These are phyloP conservation scores for Heliamphora pulchella DNA, from an alignment of 179 eudicot species.

Conservation along the genomic window DNA sequence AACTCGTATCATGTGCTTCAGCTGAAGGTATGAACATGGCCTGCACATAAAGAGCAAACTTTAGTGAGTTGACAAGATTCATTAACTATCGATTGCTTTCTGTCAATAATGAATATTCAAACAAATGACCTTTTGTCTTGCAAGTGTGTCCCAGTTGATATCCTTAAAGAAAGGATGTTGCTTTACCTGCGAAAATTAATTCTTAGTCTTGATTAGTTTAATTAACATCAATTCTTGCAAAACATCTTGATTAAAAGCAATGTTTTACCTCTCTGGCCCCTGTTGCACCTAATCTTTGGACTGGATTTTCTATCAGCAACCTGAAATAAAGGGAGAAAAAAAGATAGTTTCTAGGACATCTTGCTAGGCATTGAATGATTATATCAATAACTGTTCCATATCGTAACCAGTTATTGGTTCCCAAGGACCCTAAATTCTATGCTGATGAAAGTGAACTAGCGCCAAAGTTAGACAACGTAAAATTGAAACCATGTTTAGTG, in stretches of 20 bases:
- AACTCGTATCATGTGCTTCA: slow-evolving; percentile 80
- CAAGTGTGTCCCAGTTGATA: slow-evolving; percentile 88
- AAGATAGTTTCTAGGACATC: neutral
- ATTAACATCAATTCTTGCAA: neutral
- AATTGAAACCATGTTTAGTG: neutral
- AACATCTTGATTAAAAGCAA: neutral
- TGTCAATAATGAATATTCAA: neutral
- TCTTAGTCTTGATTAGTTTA: slow-evolving; percentile 8
- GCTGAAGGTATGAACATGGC: slow-evolving; percentile 90
- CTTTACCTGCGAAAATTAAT: slow-evolving; percentile 52
- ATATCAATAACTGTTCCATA: neutral
- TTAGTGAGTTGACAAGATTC: slow-evolving; percentile 12
- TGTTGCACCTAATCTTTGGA: slow-evolving; percentile 87
- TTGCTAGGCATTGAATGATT: neutral
- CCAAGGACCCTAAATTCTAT: neutral
- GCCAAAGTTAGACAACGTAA: neutral
- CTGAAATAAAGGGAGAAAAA: slow-evolving; percentile 32
- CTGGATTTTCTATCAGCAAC: slow-evolving; percentile 83
- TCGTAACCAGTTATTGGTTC: neutral
- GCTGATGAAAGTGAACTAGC: neutral
- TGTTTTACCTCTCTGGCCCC: slow-evolving; percentile 73
- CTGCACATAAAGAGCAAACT: slow-evolving; percentile 31
- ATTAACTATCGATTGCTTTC: neutral
- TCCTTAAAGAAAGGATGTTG: slow-evolving; percentile 70
- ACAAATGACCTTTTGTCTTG: slow-evolving; percentile 77